Base-by-base conservation (phyloP, 73 alveolate species). In the Halteria grandinella region DNA sequence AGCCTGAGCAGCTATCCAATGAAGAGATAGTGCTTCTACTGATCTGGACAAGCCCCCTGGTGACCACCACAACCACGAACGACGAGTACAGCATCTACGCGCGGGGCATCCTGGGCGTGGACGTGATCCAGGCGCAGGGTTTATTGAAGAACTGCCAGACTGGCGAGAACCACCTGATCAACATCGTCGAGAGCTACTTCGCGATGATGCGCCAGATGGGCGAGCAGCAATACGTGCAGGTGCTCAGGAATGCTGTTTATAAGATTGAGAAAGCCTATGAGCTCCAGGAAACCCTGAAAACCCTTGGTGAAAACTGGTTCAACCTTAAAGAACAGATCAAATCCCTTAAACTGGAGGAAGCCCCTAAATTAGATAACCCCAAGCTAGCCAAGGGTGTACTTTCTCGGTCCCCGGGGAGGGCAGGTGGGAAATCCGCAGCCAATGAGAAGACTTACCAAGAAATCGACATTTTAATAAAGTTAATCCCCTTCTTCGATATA, bases 41-140 rank as follows among this genome's bases (percentile, higher is more conserved):
- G 25, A 34, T 73, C 8, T 73, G 86, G 86, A 55, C 86, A 17
- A 52, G 86, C 34, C 75, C 75, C 27, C 23, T 73, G n/a, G 86
- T 73, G 37, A 73, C 86, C 4, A 73, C 36, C n/a, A 76, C 55
- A 8, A 21, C 25, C 20, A 24, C 12, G 1, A 57, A 53, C 37
- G 71, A 73, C 55, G 86, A 73, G 29, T 73, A 51, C 29, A 31
- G 66, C 29, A 73, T 51, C 7, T 57, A 73, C 40, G 86, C 86
- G 0, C 1, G 86, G 21, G 86, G 75, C 8, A 55, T 73, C 17
- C 51, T 73, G 1, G 71, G 71, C 4, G 86, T 73, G 1, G 86
- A 73, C 32, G 73, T 57, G 4, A 73, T 73, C 8, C 36, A 73
- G 55, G 47, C 86, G 11, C 53, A 73, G 28, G 86, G 86, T 43